Conservation (phyloP, 2,329 filamentous ascomycete species). For the Sordariomycetes sp. region DNA sequence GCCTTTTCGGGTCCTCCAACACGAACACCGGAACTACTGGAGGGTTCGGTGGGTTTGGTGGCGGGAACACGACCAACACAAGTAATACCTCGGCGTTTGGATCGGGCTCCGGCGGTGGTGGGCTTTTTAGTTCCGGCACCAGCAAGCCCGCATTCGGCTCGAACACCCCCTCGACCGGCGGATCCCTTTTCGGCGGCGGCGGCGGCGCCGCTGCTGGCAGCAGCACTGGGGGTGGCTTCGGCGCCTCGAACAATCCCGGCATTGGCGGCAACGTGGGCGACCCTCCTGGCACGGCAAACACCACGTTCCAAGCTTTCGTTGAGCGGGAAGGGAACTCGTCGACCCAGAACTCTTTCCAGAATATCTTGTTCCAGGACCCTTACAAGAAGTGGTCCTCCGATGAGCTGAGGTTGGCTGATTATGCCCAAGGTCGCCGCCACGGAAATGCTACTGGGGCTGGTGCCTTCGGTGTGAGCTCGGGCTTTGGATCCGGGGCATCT, state of each 20-base stretch:
- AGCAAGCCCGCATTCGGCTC: slow-evolving; percentile 39
- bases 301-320: slow-evolving; percentile 56
- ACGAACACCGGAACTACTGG: slow-evolving; percentile 21
- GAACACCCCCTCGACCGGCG: slow-evolving; percentile 24
- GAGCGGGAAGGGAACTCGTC: slow-evolving; percentile 62
- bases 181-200: slow-evolving; percentile 35
- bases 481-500: slow-evolving; percentile 41
- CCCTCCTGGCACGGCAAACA: slow-evolving; percentile 57
- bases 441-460: slow-evolving; percentile 78
- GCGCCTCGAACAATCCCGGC: slow-evolving; percentile 32
- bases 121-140: slow-evolving; percentile 38
- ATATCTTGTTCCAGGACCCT: slow-evolving; percentile 64
- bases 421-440: slow-evolving; percentile 72
- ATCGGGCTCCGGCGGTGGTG: slow-evolving; percentile 25
- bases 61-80: slow-evolving; percentile 18
- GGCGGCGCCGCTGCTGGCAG: neutral
- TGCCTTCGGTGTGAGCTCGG: slow-evolving; percentile 60
- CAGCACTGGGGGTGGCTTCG: slow-evolving; percentile 28
- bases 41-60: slow-evolving; percentile 29
- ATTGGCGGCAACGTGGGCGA: slow-evolving; percentile 42
- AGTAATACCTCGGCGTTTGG: slow-evolving; percentile 25
- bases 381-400: slow-evolving; percentile 90
- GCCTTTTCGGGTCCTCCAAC: slow-evolving; percentile 32
- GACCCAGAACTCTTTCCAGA: slow-evolving; percentile 59
- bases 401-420: slow-evolving; percentile 74